A percentile compares a stretch with the other conserved stretches of the same genome.
Evolutionary conservation across 2,329 filamentous ascomycete species (phyloP).

Genomic region (Macrophomina tecta): DNA sequence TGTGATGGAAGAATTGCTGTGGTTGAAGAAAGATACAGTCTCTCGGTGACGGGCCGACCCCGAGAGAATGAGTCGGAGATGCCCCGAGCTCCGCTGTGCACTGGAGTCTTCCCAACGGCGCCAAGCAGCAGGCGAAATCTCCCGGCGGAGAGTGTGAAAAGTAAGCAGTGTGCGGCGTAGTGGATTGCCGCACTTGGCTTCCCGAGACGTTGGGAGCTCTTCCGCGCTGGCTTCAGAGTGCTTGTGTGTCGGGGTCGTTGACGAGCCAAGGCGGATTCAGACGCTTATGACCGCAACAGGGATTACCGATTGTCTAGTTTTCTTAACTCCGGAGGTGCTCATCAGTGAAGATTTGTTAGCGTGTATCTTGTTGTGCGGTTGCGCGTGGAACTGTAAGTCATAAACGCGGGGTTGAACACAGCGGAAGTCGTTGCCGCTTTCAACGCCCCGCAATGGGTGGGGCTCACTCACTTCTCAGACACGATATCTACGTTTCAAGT

Average conservation of each 20-base stretch:
- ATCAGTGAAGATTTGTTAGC: background rate
- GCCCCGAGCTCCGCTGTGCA: background rate
- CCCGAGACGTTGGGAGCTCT: background rate
- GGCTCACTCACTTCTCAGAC: too few species aligned
- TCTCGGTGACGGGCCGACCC: conserved; percentile 8
- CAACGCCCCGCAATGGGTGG: too few species aligned
- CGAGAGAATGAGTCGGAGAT: background rate
- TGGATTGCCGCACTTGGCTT: background rate
- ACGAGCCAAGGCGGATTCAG: background rate
- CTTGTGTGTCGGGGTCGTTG: background rate
- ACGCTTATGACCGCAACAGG: too few species aligned
- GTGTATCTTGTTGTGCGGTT: background rate
- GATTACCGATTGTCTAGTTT: too few species aligned
- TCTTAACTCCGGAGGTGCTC: background rate
- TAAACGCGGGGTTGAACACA: too few species aligned
- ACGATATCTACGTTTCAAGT: too few species aligned
- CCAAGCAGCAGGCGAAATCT: background rate
- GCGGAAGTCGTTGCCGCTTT: background rate
- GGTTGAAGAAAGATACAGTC: background rate
- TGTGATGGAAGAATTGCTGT: background rate
- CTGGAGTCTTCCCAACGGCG: background rate
- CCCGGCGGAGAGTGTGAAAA: background rate
- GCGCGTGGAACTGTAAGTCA: too few species aligned
- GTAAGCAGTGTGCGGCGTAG: background rate
- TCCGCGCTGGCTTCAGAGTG: background rate